Evolutionary conservation across 164 flowering plant species (phyloP), one percentile per base, ranked within the genome.

Genomic region (Aristolochia fimbriata): DNA sequence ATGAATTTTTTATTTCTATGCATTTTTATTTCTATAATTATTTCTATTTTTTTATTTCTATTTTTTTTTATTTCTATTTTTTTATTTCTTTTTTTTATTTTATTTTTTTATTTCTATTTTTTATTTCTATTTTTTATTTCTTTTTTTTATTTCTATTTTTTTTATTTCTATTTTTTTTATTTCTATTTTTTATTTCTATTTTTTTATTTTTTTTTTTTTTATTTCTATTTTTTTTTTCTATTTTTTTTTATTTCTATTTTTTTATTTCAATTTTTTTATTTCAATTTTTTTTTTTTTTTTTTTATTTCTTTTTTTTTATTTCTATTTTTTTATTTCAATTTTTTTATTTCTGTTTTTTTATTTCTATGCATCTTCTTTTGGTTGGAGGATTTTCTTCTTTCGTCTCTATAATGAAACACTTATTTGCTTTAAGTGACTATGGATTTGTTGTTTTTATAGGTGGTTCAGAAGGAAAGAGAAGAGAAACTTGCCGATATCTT

Each of bases 391-490:
- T 16, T 41, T 37, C 43, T 37, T 37, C 43, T 37, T 37, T 37
- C 10, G 9, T 16, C 11, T 14, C 6, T 1, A n/a, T 9, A 7
- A 45, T 30, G n/a, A 30, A 7, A 5, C 49, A 30, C 43, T 48
- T 47, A 22, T 13, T 24, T 13, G 31, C 57, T 64, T 37, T 10
- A 27, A 27, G 30, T 2, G 5, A 27, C 2, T 27, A 27, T 2
- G 5, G 5, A 27, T 2, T 27, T 27, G 30, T 27, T 27, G 30
- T 37, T 25, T 21, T 14, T 46, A 31, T 74, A 91, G 97, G 74
- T 71, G 64, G 88, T 90, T 64, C 99, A 93, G 66, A 88, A 73
- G 68, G 99, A 93, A 69, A 83, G 99, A 73, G 99, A 93, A 77
- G 99, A 93, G 58, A 90, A 88, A 60, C 95, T 93, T 68, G 85